These are phyloP conservation scores for Babesia gibsoni DNA, from an alignment of 169 alveolate genomes.

Conservation along the genomic window DNA sequence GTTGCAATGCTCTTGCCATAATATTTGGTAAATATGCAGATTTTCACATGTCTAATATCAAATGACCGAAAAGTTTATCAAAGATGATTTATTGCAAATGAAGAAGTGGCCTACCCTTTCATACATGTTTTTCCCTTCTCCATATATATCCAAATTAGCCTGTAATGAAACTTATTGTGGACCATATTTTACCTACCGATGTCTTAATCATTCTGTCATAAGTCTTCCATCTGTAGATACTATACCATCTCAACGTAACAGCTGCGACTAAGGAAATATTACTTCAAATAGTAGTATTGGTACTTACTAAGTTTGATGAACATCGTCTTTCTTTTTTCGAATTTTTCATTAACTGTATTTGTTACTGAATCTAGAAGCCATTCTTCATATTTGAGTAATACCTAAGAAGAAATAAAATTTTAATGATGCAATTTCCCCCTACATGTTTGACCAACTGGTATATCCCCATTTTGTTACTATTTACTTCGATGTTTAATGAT, in stretches of 20 bases:
- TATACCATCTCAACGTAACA: conserved; percentile 20
- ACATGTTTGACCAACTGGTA: conserved; percentile 21
- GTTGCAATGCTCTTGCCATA: conserved; percentile 62
- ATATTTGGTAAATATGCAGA: conserved; percentile 43
- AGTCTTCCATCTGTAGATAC: conserved; percentile 24
- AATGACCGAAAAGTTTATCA: not conserved
- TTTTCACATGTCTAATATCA: conserved; percentile 18
- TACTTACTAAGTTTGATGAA: conserved; percentile 46
- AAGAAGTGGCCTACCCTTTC: not conserved
- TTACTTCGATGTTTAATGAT: not conserved
- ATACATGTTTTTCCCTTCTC: not conserved
- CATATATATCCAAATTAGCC: conserved; percentile 18
- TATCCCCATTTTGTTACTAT: not conserved
- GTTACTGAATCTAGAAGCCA: conserved; percentile 14
- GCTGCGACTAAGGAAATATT: conserved; percentile 17
- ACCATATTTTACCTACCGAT: not conserved
- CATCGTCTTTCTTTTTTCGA: conserved; percentile 56
- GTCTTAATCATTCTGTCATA: not conserved
- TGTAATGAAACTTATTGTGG: not conserved
- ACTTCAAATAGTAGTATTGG: not conserved
- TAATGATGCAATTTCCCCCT: not conserved
- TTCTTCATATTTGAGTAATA: conserved; percentile 33
- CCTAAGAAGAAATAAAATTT: not conserved
- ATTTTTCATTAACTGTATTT: conserved; percentile 13
- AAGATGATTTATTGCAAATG: not conserved